Conservation (phyloP, 306 rosid genomes). For the Luffa acutangula region DNA sequence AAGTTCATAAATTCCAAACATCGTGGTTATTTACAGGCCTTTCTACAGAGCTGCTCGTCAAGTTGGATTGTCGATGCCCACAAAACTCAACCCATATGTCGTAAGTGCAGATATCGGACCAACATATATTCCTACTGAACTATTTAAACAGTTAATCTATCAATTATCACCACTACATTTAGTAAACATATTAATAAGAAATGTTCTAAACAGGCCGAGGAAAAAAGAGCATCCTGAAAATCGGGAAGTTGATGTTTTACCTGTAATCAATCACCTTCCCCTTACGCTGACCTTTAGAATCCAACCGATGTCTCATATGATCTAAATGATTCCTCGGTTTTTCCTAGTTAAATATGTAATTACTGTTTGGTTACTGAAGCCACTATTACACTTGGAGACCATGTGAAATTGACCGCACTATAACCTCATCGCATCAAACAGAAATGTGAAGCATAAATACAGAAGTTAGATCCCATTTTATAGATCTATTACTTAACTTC, state of each 20-base stretch:
- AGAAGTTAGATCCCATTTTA: not conserved
- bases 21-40: not conserved
- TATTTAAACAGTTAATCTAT: not conserved
- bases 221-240: not conserved
- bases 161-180: not conserved
- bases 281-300: conserved; percentile 75
- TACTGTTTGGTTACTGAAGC: not conserved
- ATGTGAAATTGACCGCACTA: not conserved
- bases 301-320: conserved; percentile 99
- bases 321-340: conserved; percentile 95
- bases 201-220: not conserved
- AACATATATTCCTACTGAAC: not conserved
- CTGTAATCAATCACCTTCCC: conserved; percentile 94
- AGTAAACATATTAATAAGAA: not conserved
- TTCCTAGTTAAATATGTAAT: conserved; percentile 36
- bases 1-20: not conserved
- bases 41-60: not conserved
- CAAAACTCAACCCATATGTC: not conserved
- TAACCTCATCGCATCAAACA: not conserved
- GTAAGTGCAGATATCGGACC: not conserved
- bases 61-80: not conserved
- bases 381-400: not conserved
- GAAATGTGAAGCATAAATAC: conserved; percentile 20
- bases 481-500: not conserved
- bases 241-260: conserved; percentile 27